Percentiles rank a stretch among this genome's conserved stretches.
These are phyloP conservation scores for Aureobasidium pullulans DNA, from an alignment of 2,329 filamentous ascomycete species.

Conservation along the genomic window DNA sequence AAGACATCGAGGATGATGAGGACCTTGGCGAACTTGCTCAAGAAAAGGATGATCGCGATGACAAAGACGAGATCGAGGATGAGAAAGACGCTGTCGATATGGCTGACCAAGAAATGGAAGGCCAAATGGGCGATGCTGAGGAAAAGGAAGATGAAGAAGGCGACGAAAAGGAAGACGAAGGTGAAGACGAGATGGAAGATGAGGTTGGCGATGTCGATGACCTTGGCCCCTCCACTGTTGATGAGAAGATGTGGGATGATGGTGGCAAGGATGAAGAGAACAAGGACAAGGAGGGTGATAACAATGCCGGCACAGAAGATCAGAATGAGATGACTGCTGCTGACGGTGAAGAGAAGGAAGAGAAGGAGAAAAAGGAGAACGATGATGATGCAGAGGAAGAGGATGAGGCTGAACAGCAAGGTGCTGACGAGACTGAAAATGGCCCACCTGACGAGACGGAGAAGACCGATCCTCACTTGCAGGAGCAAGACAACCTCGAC, in stretches of 20 bases:
- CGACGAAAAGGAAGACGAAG: conserved; percentile 56
- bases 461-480: conserved; percentile 64
- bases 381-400: conserved; percentile 56
- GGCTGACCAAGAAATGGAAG: conserved; percentile 86
- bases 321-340: conserved; percentile 39
- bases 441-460: conserved; percentile 60
- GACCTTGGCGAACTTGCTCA: conserved; percentile 87
- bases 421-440: conserved; percentile 48
- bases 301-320: conserved; percentile 41
- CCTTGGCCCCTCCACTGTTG: conserved; percentile 78
- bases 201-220: conserved; percentile 88
- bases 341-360: conserved; percentile 37
- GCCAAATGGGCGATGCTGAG: conserved; percentile 61
- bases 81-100: conserved; percentile 85
- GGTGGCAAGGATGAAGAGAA: conserved; percentile 60
- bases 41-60: conserved; percentile 56
- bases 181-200: conserved; percentile 72
- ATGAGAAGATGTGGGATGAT: conserved; percentile 99
- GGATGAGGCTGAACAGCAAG: conserved; percentile 24
- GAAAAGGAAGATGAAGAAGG: conserved; percentile 39
- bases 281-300: conserved; percentile 71
- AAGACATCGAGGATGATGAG: conserved; percentile 90
- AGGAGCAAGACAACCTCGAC: conserved; percentile 75
- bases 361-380: conserved; percentile 50
- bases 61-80: conserved; percentile 59